Conservation (phyloP, 1,284 basidiomycete species). For the Sanghuangporus weigelae region DNA sequence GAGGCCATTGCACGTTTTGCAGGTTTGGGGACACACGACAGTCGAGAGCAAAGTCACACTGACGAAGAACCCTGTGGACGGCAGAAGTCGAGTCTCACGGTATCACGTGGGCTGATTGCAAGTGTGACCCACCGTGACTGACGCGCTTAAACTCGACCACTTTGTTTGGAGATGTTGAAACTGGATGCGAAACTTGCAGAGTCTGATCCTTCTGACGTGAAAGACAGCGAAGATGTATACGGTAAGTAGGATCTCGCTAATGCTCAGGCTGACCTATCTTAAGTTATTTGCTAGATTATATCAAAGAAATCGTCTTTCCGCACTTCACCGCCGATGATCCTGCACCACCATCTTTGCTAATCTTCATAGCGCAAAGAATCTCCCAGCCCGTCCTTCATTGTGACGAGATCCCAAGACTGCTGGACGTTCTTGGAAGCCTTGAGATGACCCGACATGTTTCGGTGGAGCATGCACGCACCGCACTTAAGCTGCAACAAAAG, state of each 20-base stretch:
- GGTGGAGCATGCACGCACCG: background rate
- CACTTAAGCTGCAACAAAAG: background rate
- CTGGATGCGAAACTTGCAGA: background rate
- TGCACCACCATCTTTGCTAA: constrained; percentile 1
- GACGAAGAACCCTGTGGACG: background rate
- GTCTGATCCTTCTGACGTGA: background rate
- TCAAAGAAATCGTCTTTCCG: background rate
- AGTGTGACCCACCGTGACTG: background rate
- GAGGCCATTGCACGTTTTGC: constrained; percentile 44
- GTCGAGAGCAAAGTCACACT: background rate
- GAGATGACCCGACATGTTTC: background rate
- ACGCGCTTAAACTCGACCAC: background rate
- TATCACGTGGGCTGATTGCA: background rate
- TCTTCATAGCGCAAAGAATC: background rate
- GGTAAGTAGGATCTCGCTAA: background rate
- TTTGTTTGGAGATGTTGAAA: background rate
- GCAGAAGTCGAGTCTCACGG: background rate
- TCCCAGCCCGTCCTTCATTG: background rate
- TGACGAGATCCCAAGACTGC: background rate
- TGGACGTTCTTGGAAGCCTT: constrained; percentile 8
- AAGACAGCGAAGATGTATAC: background rate
- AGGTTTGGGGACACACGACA: background rate
- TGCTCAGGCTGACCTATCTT: background rate
- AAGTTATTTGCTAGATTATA: background rate
- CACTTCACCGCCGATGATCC: background rate